These are phyloP conservation scores for Leucogyrophana mollusca DNA, from an alignment of 768 basidiomycete species.

Conservation along the genomic window DNA sequence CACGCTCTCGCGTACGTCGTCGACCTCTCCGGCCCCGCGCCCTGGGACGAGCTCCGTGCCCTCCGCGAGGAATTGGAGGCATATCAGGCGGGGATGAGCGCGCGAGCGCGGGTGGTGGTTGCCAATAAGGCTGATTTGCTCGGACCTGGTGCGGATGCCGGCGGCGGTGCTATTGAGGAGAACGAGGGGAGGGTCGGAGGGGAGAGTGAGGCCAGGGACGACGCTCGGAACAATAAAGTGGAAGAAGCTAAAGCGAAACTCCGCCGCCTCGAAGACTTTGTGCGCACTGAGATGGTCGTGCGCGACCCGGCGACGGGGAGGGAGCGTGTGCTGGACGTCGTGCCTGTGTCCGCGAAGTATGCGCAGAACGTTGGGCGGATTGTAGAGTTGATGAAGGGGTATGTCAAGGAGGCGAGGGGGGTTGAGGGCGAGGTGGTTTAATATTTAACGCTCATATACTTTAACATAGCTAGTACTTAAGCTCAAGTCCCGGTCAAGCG, in stretches of 20 bases:
- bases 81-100: slow-evolving; percentile 76
- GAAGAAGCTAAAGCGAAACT: slow-evolving; percentile 58
- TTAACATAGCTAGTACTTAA: too few species aligned
- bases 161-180: too few species aligned
- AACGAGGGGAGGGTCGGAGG: too few species aligned
- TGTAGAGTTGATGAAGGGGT: slow-evolving; percentile 64
- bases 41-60: slow-evolving; percentile 74
- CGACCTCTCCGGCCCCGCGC: slow-evolving; percentile 72
- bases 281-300: slow-evolving; percentile 42
- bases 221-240: too few species aligned
- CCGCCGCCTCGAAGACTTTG: slow-evolving; percentile 52
- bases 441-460: too few species aligned
- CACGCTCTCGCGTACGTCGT: slow-evolving; percentile 90
- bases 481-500: too few species aligned
- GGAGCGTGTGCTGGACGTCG: slow-evolving; percentile 52
- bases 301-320: slow-evolving; percentile 18
- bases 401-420: slow-evolving; percentile 53
- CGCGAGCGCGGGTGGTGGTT: slow-evolving; percentile 76
- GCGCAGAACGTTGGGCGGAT: slow-evolving; percentile 75
- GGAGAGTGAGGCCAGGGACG: slow-evolving; percentile 43
- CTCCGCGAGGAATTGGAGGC: slow-evolving; percentile 82
- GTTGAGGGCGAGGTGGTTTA: too few species aligned
- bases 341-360: slow-evolving; percentile 85
- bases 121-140: slow-evolving; percentile 96
- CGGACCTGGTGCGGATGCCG: too few species aligned